Conservation (phyloP, 192 early-diverging fungal genomes). For the Cladochytrium replicatum region DNA sequence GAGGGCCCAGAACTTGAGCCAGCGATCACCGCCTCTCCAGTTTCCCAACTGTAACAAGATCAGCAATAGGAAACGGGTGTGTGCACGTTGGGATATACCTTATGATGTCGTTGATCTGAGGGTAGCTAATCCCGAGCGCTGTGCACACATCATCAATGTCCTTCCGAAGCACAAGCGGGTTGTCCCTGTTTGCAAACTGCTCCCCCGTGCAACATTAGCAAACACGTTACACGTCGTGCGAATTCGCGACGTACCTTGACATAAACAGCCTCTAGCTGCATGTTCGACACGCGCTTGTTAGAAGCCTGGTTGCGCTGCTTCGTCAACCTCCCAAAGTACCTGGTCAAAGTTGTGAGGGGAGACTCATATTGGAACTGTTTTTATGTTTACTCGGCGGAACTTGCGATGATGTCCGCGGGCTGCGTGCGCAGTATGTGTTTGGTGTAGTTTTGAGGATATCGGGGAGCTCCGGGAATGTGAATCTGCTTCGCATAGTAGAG, state of each 20-base stretch:
- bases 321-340: conserved; percentile 32
- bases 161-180: conserved; percentile 3
- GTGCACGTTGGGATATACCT: too few species aligned
- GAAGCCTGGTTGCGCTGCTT: conserved; percentile 17
- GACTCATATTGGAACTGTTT: too few species aligned
- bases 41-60: too few species aligned
- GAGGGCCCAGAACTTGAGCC: conserved; percentile 38
- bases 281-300: conserved; percentile 20
- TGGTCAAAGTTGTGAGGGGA: too few species aligned
- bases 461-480: conserved; percentile 40
- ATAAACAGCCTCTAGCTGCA: conserved; percentile 34
- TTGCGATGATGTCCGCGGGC: conserved; percentile 33
- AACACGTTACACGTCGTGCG: too few species aligned
- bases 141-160: conserved; percentile 26
- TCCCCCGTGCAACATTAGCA: too few species aligned
- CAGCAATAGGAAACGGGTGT: too few species aligned
- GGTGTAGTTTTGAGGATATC: conserved; percentile 42
- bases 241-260: conserved; percentile 15
- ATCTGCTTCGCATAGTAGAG: conserved; percentile 46
- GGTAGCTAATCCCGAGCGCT: conserved; percentile 8
- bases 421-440: conserved; percentile 39
- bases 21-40: conserved; percentile 28
- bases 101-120: not conserved
- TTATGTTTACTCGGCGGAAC: conserved; percentile 33
- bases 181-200: conserved; percentile 10